A percentile compares a stretch with the other conserved stretches of the same genome.
Conservation (phyloP, 73 alveolate genomes). For the Paramecium tetraurelia region DNA sequence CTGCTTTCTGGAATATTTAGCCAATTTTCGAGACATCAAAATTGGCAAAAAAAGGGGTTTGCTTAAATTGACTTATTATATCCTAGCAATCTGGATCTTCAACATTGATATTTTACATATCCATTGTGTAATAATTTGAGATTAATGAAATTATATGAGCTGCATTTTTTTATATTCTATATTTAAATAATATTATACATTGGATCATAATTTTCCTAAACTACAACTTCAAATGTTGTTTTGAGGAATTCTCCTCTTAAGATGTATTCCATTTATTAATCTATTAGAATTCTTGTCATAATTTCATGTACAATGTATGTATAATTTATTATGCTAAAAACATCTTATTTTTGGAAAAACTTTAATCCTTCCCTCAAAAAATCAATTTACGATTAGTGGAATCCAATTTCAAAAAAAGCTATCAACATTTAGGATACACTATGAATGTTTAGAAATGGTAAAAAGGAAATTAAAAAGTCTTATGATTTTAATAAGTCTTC, state of each 20-base stretch:
- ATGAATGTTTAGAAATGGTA: neutral
- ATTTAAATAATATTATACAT: neutral
- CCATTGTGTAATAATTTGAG: constrained; percentile 6
- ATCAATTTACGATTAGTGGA: neutral
- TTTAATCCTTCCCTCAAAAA: neutral
- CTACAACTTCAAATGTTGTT: neutral
- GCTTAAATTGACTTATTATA: neutral
- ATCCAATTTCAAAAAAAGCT: neutral
- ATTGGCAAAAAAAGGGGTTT: neutral
- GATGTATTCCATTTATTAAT: neutral
- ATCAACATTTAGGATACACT: neutral
- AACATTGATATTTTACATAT: neutral
- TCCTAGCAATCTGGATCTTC: neutral
- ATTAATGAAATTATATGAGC: constrained; percentile 23
- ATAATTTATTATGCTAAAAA: neutral
- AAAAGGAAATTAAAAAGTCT: neutral
- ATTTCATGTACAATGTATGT: constrained; percentile 16
- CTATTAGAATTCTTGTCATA: constrained; percentile 1
- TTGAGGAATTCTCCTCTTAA: neutral
- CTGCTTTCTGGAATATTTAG: neutral
- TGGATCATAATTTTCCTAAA: neutral
- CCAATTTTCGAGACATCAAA: neutral
- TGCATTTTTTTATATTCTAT: neutral
- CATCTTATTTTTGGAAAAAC: neutral
- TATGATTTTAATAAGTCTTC: neutral